Evolutionary conservation across 805 yeast species (phyloP).

Genomic region (Ogataea nitratoaversa): DNA sequence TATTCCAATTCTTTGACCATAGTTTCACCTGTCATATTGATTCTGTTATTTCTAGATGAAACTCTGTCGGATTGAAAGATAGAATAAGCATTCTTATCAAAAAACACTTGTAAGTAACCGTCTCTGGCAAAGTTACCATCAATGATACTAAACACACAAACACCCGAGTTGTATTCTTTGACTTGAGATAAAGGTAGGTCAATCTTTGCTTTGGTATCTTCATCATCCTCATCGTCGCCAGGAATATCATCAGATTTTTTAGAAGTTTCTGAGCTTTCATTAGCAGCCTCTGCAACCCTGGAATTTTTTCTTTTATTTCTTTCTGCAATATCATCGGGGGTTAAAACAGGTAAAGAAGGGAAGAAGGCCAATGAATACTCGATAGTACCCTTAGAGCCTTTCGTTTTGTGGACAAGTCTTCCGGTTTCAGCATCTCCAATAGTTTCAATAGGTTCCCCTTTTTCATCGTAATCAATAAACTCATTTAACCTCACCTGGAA

Average conservation of each 20-base stretch:
- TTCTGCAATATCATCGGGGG: constrained; percentile 67
- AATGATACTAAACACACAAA: constrained; percentile 61
- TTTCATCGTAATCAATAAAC: constrained; percentile 64
- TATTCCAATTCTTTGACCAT: constrained; percentile 69
- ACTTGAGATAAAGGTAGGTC: constrained; percentile 58
- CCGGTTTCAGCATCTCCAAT: constrained; percentile 56
- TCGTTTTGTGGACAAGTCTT: constrained; percentile 59
- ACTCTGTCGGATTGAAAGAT: constrained; percentile 55
- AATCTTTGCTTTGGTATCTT: constrained; percentile 37
- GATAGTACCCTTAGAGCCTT: constrained; percentile 80
- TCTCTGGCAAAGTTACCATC: constrained; percentile 56
- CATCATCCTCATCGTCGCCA: constrained; percentile 32
- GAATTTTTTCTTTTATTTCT: constrained; percentile 26
- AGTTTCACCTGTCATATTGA: constrained; percentile 62
- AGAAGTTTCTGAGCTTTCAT: neutral
- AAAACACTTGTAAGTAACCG: constrained; percentile 66
- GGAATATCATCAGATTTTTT: constrained; percentile 29
- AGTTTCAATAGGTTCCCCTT: constrained; percentile 54
- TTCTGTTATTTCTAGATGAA: constrained; percentile 34
- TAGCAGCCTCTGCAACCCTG: constrained; percentile 11
- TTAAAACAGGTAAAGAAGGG: constrained; percentile 76
- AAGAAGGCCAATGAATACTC: constrained; percentile 75
- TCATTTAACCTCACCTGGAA: constrained; percentile 67
- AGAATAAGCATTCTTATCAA: constrained; percentile 71
- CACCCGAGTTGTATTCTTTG: constrained; percentile 63